Base-by-base conservation (phyloP, 2,329 filamentous ascomycete species). In the Madurella fahalii region DNA sequence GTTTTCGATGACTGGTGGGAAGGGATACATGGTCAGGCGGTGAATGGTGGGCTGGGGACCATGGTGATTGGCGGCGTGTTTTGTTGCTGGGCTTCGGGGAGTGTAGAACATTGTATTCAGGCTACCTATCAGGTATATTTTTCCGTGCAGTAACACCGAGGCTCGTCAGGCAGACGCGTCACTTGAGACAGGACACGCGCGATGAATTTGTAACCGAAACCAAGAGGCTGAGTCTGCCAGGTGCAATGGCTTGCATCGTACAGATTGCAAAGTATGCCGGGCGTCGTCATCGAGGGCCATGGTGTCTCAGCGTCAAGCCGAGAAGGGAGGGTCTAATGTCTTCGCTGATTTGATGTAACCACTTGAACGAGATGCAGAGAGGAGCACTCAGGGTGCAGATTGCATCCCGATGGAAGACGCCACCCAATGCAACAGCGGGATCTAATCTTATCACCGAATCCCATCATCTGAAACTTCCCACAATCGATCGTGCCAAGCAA, bases 361-460 rank as follows among this genome's bases (percentile, higher is more conserved):
- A 25, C 25, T 7, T 25, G 25, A 7, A 25, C 25, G 25, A 7
- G 25, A 25, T 25, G 25, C 25, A 25, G 25, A 25, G 25, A 25
- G 25, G 2, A n/a, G 34, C 4, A 37, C 2, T 50, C 13, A 17
- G 13, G 20, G 9, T 12, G 46, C 9, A 37, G 34, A 37, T 37
- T 37, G 34, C 34, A 37, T 15, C 34, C 34, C 11, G 34, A 12
- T 40, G 17, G 11, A 30, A 16, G 16, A 16, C 16, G 8, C n/a
- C 4, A 13, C 11, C 52, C 50, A 43, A 41, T 54, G 45, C 43
- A 49, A 57, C 17, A n/a, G 15, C 30, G 25, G 31, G 50, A 62
- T 62, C 52, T 61, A 54, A 63, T 59, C 58, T 62, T 49, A 37
- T 34, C 43, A 16, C 31, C 32, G 25, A 17, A 31, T n/a, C 17